Base-by-base conservation (phyloP, 495 filamentous ascomycete species). In the Aspergillus mulundensis region DNA sequence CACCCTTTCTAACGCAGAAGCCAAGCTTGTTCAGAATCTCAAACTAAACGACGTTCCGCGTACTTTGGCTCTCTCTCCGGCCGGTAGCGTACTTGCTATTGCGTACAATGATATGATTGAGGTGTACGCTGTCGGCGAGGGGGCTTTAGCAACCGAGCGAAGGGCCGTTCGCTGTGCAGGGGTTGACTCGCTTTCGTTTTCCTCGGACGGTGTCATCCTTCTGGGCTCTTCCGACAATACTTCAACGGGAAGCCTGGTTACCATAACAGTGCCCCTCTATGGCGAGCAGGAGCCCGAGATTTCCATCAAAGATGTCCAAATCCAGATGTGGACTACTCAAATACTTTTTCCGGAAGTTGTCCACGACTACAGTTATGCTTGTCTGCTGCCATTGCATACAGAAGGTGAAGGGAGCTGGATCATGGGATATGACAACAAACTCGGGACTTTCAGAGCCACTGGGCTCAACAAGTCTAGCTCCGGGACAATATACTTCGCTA, bases 31-130 rank as follows among this genome's bases (percentile, higher is more conserved):
- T 1, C 85, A 84, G 58, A 81, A 81, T n/a, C 76, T 95, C 30
- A 79, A 85, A 7, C 70, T 94, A 45, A 87, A 95, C 61, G 82
- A 93, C 72, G 75, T 79, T 52, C 88, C 90, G 59, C 81, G 87
- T 55, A 82, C 87, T 39, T 86, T 96, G 57, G 84, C 86, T 7
- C 74, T 96, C 21, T 91, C 90, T 1, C 91, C 91, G 1, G 86
- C 84, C 46, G 91, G 90, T 19, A 80, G 84, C 41, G 88, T 95
- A 18, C 75, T 96, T 55, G 91, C 90, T 20, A 85, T 90, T n/a
- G 90, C 89, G 11, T 95, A 89, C 72, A 83, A 89, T 61, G 87
- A 88, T 28, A 88, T 87, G 14, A 91, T 96, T 56, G 91, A 96
- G 62, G 88, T 96, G 1, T 84, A 91, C 44, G 86, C 90, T 6